Conservation (phyloP, 1,284 basidiomycete genomes). For the Athelia psychrophila region DNA sequence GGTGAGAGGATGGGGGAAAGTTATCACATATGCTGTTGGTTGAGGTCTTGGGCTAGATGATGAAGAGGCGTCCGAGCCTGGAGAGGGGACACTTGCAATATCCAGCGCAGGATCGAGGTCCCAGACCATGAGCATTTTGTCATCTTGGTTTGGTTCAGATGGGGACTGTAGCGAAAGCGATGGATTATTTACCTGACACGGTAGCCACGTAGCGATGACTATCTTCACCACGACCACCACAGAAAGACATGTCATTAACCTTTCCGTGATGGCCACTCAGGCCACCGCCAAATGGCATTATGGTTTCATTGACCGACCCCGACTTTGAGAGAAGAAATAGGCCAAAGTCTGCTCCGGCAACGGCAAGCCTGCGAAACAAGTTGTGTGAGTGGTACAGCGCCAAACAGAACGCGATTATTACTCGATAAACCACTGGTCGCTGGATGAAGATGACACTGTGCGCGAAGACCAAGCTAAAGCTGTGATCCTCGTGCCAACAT, state of each 20-base stretch:
- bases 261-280: slow-evolving; percentile 73
- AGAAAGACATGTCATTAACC: slow-evolving; percentile 74
- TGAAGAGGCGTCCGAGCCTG: slow-evolving; percentile 21
- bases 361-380: slow-evolving; percentile 50
- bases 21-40: slow-evolving; percentile 72
- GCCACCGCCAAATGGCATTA: slow-evolving; percentile 73
- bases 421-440: slow-evolving; percentile 71
- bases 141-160: slow-evolving; percentile 42
- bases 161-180: slow-evolving; percentile 3
- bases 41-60: slow-evolving; percentile 39
- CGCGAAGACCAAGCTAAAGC: slow-evolving; percentile 77
- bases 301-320: slow-evolving; percentile 42
- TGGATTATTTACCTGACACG: slow-evolving; percentile 55
- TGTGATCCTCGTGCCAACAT: slow-evolving; percentile 67
- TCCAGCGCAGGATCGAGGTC: slow-evolving; percentile 60
- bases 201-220: slow-evolving; percentile 72
- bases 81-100: slow-evolving; percentile 33
- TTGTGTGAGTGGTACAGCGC: slow-evolving; percentile 6
- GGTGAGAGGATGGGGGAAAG: slow-evolving; percentile 66
- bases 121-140: slow-evolving; percentile 82
- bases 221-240: slow-evolving; percentile 65
- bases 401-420: slow-evolving; percentile 30
- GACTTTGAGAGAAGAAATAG: slow-evolving; percentile 66
- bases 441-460: slow-evolving; percentile 59
- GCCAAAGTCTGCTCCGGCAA: slow-evolving; percentile 64